Evolutionary conservation across 345 rosid species (phyloP), one percentile per base, ranked within the genome.

Genomic region (Turritis glabra): DNA sequence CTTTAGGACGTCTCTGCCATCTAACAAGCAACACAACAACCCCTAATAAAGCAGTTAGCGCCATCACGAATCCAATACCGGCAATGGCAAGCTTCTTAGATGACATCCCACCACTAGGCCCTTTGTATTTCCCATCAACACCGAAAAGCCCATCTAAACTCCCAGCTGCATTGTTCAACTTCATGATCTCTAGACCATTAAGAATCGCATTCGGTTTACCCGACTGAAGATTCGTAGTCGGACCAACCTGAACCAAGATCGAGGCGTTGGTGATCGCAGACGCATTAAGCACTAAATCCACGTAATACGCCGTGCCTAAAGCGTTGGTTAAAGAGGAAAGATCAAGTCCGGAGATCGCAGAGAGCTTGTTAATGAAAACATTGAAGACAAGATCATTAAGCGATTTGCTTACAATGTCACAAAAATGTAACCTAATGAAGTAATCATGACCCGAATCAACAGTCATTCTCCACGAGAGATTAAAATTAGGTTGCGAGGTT

Each of bases 141-240:
- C 64, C 74, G 21, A 78, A 79, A 7, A 83, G 79, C 0, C 89
- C 86, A 55, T 86, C 88, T 77, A 93, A 64, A 76, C 97, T 89
- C 44, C 83, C 82, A 0, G 74, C 87, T 12, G 33, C 41, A 52
- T 89, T 83, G 81, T 88, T 88, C 73, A 91, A 61, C 85, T 91
- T 93, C 52, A 91, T 82, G 50, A 93, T 67, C 86, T 93, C 98
- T 19, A 88, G 40, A 41, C 97, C 97, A 18, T 91, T 91, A 3
- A 91, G 87, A 65, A 87, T 85, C 8, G 92, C 97, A 57, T 91
- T 85, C 1, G 84, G 58, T 14, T 46, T 48, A 50, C 86, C 84
- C 2, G 88, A 67, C 12, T 77, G 61, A 14, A 74, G 57, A 37
- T 67, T 56, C 18, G 89, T 33, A 2, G 77, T 74, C 7, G 91